Percentiles rank a stretch among this genome's conserved stretches.
These are phyloP conservation scores for Rehmannia glutinosa DNA, from an alignment of 257 asterid genomes.

Conservation along the genomic window DNA sequence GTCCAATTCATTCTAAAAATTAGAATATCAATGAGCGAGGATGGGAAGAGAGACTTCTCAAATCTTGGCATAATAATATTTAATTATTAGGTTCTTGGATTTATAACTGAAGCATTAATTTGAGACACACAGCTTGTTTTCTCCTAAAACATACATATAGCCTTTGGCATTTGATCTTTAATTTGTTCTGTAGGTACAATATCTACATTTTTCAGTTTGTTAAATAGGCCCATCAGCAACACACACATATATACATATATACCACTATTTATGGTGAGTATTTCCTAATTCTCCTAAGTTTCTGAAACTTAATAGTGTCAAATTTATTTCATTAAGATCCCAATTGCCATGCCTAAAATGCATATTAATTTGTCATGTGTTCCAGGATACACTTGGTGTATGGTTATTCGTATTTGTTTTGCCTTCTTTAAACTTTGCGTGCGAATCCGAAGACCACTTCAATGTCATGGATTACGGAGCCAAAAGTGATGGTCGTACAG, in stretches of 20 bases:
- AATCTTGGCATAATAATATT: too few relatives aligned
- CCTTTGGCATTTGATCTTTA: too few relatives aligned
- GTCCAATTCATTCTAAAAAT: too few relatives aligned
- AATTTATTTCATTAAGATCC: background rate
- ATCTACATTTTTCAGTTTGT: background rate
- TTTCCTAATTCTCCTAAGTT: too few relatives aligned
- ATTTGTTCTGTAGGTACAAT: background rate
- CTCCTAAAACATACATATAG: too few relatives aligned
- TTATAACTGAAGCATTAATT: too few relatives aligned
- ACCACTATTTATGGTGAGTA: background rate
- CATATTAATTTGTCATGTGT: background rate
- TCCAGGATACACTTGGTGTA: conserved; percentile 27
- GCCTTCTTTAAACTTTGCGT: conserved; percentile 9
- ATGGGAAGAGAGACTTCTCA: too few relatives aligned
- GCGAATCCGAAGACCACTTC: conserved; percentile 21
- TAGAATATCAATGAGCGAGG: too few relatives aligned
- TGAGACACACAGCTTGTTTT: too few relatives aligned
- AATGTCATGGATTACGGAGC: conserved; percentile 60
- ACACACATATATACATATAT: background rate
- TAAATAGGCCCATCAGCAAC: background rate
- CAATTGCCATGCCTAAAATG: background rate
- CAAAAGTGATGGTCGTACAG: conserved; percentile 29
- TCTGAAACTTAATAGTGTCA: too few relatives aligned
- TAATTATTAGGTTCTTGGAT: too few relatives aligned
- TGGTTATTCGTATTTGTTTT: conserved; percentile 29